These are phyloP conservation scores for Colletotrichum sp. DNA, from an alignment of 2,329 filamentous ascomycete genomes.

Conservation along the genomic window DNA sequence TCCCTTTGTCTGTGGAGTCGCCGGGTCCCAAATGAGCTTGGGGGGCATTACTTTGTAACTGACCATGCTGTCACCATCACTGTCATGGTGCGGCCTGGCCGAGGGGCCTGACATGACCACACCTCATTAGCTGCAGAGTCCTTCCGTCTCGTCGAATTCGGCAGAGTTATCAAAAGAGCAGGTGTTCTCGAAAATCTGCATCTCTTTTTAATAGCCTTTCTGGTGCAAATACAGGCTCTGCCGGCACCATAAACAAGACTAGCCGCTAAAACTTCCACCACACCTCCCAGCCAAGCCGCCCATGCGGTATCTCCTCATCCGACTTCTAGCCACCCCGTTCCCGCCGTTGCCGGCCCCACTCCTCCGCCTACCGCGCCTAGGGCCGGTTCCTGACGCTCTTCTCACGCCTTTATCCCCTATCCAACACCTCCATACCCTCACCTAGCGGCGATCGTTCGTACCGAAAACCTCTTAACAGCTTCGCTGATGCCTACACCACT, in stretches of 20 bases:
- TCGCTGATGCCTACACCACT: background rate
- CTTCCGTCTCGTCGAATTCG: background rate
- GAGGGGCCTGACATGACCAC: no score
- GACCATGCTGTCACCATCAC: background rate
- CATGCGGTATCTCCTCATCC: background rate
- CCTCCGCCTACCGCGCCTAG: no score
- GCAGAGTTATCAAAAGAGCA: background rate
- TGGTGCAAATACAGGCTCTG: background rate
- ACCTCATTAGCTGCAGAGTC: background rate
- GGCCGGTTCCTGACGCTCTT: background rate
- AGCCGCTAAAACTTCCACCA: background rate
- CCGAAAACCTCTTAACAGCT: rapidly evolving
- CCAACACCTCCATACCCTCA: background rate
- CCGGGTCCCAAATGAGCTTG: background rate
- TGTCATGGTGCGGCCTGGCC: background rate
- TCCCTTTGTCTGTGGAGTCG: background rate
- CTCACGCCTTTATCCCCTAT: no score
- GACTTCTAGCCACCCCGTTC: background rate
- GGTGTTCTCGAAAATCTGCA: rapidly evolving
- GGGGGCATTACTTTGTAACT: background rate
- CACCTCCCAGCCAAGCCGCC: background rate
- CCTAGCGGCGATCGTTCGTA: rapidly evolving
- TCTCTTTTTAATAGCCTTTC: background rate
- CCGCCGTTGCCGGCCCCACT: background rate
- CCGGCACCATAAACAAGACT: background rate